phyloP scores from a whole-genome alignment of 257 asterid species.

The Jaltomata sinuosa region DNA sequence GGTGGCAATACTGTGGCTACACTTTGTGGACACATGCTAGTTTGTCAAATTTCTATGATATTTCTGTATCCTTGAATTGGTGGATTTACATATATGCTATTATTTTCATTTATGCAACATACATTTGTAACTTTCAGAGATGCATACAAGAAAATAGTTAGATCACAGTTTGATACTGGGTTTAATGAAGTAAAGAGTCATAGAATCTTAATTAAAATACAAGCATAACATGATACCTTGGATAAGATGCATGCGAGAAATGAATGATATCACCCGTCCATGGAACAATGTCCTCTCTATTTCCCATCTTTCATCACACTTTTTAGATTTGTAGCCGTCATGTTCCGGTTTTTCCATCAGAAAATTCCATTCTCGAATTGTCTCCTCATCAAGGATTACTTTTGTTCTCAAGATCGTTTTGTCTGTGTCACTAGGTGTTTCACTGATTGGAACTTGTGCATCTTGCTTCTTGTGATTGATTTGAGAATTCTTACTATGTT shows the following conservation, averaged over 20 bases:
- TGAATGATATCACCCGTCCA: constrained; percentile 60
- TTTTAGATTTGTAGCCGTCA: constrained; percentile 41
- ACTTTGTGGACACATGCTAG: background rate
- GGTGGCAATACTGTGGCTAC: background rate
- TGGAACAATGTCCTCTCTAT: constrained; percentile 51
- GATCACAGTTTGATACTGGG: background rate
- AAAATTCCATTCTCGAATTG: constrained; percentile 54
- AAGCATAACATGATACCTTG: constrained; percentile 38
- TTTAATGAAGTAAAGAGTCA: background rate
- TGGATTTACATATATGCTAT: background rate
- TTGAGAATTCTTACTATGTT: background rate
- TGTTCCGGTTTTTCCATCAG: constrained; percentile 46
- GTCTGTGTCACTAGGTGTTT: background rate
- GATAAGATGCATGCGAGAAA: constrained; percentile 70
- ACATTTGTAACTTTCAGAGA: background rate
- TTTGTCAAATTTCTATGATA: background rate
- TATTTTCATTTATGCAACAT: background rate
- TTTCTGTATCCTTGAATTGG: background rate
- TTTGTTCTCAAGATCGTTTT: constrained; percentile 6
- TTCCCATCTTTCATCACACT: constrained; percentile 54
- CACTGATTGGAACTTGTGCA: background rate
- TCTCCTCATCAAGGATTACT: constrained; percentile 70
- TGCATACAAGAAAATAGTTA: background rate
- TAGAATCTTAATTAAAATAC: constrained; percentile 1
- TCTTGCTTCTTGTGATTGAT: background rate